Percentiles rank a stretch among this genome's conserved stretches.
Conservation (phyloP, 2,329 filamentous ascomycete genomes). For the Hymenoscyphus infarciens region DNA sequence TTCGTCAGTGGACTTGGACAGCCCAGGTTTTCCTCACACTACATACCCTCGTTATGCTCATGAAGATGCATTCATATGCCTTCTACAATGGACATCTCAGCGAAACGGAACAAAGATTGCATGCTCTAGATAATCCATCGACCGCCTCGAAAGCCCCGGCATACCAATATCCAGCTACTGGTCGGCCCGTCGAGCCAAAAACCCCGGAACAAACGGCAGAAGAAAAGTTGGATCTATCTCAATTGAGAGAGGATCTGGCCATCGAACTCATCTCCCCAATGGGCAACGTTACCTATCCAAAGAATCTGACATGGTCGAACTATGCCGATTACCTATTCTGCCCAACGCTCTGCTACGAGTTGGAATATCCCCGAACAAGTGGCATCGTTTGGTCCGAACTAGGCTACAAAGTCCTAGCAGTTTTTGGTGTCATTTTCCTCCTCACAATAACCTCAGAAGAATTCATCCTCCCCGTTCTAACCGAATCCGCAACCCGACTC, state of each 20-base stretch:
- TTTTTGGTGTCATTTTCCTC: constrained; percentile 95
- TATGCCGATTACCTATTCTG: constrained; percentile 86
- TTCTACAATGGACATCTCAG: constrained; percentile 97
- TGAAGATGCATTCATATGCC: constrained; percentile 99
- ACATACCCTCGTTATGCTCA: constrained; percentile 85
- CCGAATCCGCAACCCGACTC: constrained; percentile 60
- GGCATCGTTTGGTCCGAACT: constrained; percentile 77
- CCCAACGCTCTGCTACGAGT: constrained; percentile 94
- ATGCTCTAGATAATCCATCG: constrained; percentile 73
- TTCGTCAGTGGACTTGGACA: constrained; percentile 92
- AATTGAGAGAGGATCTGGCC: constrained; percentile 81
- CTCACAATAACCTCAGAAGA: constrained; percentile 89
- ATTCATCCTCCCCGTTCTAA: constrained; percentile 87
- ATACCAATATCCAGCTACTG: constrained; percentile 65
- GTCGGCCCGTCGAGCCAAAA: constrained; percentile 22
- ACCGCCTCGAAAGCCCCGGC: constrained; percentile 65
- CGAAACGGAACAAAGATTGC: constrained; percentile 78
- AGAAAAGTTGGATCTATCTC: constrained; percentile 51
- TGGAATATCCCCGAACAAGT: constrained; percentile 83
- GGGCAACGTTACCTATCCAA: constrained; percentile 84
- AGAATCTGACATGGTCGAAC: constrained; percentile 79
- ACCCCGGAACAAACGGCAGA: constrained; percentile 35
- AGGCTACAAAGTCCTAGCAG: constrained; percentile 78
- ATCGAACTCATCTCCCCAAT: constrained; percentile 88
- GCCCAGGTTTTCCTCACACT: constrained; percentile 92